Evolutionary conservation across 164 flowering plant genomes (phyloP), one percentile per base, ranked within the genome.

Genomic region (Vitis cinerea): DNA sequence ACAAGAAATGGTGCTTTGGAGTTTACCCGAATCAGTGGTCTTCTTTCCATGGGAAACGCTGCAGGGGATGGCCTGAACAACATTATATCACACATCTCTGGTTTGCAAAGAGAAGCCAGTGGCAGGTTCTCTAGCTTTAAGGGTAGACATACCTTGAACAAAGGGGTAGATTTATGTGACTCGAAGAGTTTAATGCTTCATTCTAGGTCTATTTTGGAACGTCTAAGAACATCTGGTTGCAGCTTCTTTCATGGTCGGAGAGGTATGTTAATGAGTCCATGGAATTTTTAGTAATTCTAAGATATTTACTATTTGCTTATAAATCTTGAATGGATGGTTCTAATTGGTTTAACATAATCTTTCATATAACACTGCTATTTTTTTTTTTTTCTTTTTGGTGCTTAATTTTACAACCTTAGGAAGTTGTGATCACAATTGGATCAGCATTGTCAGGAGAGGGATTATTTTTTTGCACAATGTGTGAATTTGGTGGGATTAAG

Each of bases 31-130:
- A 71, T 74, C 1, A 57, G 65, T 59, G 77, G 77, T 59, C 67
- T 79, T 68, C 69, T 73, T 53, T 66, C 73, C 19, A 63, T 63
- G 52, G 79, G 31, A 72, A 71, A 69, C 29, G 30, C 65, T 61
- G 70, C 65, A 2, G 77, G 72, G 44, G 77, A 71, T 69, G 77
- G 84, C 56, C 82, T 85, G 90, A 84, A 71, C 64, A 69, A 58
- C 15, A 15, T 84, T 71, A 76, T 72, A 53, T 72, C 82, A 8
- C 57, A 50, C 49, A 16, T 84, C 49, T 69, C 73, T 57, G 53
- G 11, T 44, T 54, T 78, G 52, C 79, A 75, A 70, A 69, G 69
- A 60, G 82, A 74, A 61, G 78, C 77, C 56, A 31, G 10, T 54
- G 68, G 64, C 74, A 66, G 70, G 29, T 58, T 86, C 27, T 66